phyloP scores from a whole-genome alignment of 2,329 filamentous ascomycete species.

The Arthrobotrys sphaeroides region DNA sequence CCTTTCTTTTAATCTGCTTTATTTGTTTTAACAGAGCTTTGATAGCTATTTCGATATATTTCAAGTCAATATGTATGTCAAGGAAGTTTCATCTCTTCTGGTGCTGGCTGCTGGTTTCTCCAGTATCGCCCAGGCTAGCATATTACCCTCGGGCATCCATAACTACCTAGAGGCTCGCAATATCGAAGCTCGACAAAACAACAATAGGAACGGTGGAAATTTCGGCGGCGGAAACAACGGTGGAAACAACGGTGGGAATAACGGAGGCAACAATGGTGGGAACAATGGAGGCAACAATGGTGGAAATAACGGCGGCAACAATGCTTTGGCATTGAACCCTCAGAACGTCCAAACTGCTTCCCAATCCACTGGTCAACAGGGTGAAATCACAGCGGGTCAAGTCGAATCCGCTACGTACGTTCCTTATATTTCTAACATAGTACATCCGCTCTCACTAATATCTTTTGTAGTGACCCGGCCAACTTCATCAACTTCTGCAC shows the following conservation, averaged over 20 bases:
- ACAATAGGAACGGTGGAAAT: slow-evolving; percentile 25
- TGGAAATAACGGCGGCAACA: slow-evolving; percentile 24
- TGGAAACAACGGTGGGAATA: slow-evolving; percentile 32
- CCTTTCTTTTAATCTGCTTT: slow-evolving; percentile 33
- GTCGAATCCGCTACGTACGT: slow-evolving; percentile 64
- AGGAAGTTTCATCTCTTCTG: slow-evolving; percentile 47
- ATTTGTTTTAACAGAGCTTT: slow-evolving; percentile 27
- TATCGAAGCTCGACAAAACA: slow-evolving; percentile 50
- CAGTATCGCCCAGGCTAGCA: slow-evolving; percentile 42
- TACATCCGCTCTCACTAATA: background rate
- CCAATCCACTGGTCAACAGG: slow-evolving; percentile 61
- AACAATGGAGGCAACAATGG: slow-evolving; percentile 35
- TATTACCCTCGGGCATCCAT: slow-evolving; percentile 27
- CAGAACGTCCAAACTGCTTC: slow-evolving; percentile 63
- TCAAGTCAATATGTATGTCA: slow-evolving; percentile 48
- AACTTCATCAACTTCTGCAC: slow-evolving; percentile 72
- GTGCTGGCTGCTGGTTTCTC: slow-evolving; percentile 38
- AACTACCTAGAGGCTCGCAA: slow-evolving; percentile 32
- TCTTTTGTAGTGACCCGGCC: slow-evolving; percentile 62
- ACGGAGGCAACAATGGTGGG: slow-evolving; percentile 20
- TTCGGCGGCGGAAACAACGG: slow-evolving; percentile 5
- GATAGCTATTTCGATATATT: slow-evolving; percentile 27
- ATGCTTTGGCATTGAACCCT: slow-evolving; percentile 59
- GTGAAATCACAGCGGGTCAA: slow-evolving; percentile 59
- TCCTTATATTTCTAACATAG: background rate